Evolutionary conservation across 306 rosid genomes (phyloP), one percentile per base, ranked within the genome.

Genomic region (peach (Prunus persica)): DNA sequence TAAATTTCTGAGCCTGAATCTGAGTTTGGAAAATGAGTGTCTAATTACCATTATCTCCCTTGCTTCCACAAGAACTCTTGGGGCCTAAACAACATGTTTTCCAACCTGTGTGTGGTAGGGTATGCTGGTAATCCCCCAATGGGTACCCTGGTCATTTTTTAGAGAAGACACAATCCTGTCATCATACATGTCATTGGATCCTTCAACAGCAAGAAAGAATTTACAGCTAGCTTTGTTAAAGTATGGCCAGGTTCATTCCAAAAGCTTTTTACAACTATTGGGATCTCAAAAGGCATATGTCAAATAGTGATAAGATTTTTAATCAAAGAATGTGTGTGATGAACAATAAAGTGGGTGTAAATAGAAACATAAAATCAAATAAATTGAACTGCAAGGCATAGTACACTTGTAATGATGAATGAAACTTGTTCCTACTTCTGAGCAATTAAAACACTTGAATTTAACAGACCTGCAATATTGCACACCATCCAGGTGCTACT

Each of bases 171-270:
- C 71, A 45, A 34, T 34, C 41, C 41, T 34, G 41, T 34, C 38
- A 81, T 74, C 69, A 32, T 58, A 77, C 75, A 75, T 55, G 64
- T 46, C 80, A 30, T 65, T 16, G 78, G 82, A 80, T 81, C 85
- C 93, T 86, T 84, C 24, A 13, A 77, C 51, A 78, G 51, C 52
- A 69, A 74, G 60, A 3, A 71, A 68, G 15, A 18, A 71, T 65
- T 66, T 81, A 75, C 81, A 78, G 69, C 78, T 80, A 69, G 84
- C 85, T 74, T 68, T 68, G n/a, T 71, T 69, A 74, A 76, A 85
- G 78, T 78, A 76, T n/a, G 72, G 45, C 52, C 11, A 34, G 43
- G 24, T 65, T 81, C 69, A 75, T 62, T 78, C 70, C 82, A 11
- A 52, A 75, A 78, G 75, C 65, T 68, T 20, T 34, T 20, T 4